Evolutionary conservation across 2,329 filamentous ascomycete genomes (phyloP), one percentile per base, ranked within the genome.

Genomic region (Neopestalotiopsis clavispora): DNA sequence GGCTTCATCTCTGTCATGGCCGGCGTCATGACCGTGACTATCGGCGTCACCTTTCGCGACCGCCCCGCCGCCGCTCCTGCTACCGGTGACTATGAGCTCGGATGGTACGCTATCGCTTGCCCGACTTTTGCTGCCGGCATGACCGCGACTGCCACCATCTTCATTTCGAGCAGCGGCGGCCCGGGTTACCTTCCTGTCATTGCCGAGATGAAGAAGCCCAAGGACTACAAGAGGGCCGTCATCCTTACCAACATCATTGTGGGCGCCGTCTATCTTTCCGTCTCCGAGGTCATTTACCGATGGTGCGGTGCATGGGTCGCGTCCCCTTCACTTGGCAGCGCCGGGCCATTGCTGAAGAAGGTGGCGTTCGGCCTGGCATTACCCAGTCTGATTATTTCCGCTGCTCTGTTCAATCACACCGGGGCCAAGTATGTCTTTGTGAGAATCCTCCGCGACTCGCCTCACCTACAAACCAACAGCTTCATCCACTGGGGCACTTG

Each of bases 221-320:
- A 65, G 62, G 62, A 65, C 40, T 65, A 65, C 62, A 65, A 65
- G 13, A 34, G 23, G 40, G 62, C 62, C 23, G 42, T 65, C 0
- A 30, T 65, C 2, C 23, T 65, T 6, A 17, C 23, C 38, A 40
- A 40, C 62, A 20, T 65, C 42, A 52, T 65, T 20, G 62, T 65
- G 0, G 62, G 38, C 42, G 38, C 62, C 1, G 62, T 65, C 20
- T 65, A 65, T 0, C 85, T 84, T 0, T 86, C 87, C 1, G 91
- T 90, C 73, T 78, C 91, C 1, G 87, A 88, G 4, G 86, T 91
- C 68, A 91, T 91, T 65, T 91, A 91, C 78, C 81, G 82, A 49
- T 91, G 83, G 81, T 90, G 88, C 71, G 89, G 89, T 4, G 80
- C 86, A 69, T 91, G 86, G 85, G 88, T 91, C 3, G 86, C 89